Base-by-base conservation (phyloP, 2,329 filamentous ascomycete genomes). In the Claviceps purpurea region DNA sequence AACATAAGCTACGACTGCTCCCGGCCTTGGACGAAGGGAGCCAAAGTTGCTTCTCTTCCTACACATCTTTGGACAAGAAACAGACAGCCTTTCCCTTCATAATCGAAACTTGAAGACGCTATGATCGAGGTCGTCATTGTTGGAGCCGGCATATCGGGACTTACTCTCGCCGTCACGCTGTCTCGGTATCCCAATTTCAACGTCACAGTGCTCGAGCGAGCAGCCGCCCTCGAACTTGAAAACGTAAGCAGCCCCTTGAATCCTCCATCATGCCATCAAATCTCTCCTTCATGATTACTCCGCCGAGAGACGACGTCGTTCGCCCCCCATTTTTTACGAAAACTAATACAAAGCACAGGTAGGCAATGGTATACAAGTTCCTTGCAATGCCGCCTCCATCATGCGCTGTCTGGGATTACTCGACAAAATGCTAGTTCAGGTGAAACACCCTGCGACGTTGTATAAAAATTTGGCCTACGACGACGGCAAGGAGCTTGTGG, bases 341-440 rank as follows among this genome's bases (percentile, higher is more conserved):
- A 20, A n/a, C 30, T 50, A 40, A 47, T 41, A 34, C 11, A 24
- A 18, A 16, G 13, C 11, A 13, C 43, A 59, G 57, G 49, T 49
- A 3, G 56, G 56, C 2, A 54, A 56, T 20, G 57, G 56, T n/a
- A 50, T 59, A 22, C 57, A 58, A 37, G 41, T 59, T 10, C 55
- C 57, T 2, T 55, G 54, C 11, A 59, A 59, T 37, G 57, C 57
- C n/a, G 40, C 49, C 4, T 52, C 56, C 26, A 48, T 51, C 6
- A 52, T 59, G 39, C 53, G 50, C 6, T 55, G 47, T 44, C 48
- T 57, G n/a, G 57, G 54, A 8, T 26, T 58, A 4, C 52, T 58
- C n/a, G 52, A 57, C 11, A 54, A 49, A 46, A 24, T 56, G 18
- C 40, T 49, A n/a, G 47, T 39, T 18, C 41, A 38, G 7, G 37